Conservation (phyloP, 2,329 filamentous ascomycete species). For the Arthrobotrys sinensis region DNA sequence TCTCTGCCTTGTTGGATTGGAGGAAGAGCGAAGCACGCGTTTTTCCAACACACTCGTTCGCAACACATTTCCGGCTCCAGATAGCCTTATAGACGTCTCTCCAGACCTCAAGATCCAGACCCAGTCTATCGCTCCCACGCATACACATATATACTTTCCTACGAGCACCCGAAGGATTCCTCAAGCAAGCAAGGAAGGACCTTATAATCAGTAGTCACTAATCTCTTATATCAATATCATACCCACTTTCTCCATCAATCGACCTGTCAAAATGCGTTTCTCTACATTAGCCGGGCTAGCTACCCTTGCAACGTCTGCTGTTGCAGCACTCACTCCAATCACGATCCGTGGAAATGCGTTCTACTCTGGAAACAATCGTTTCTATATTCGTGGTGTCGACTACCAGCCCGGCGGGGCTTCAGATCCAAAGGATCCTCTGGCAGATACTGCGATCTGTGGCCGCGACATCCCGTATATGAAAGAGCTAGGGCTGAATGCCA, state of each 20-base stretch:
- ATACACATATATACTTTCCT: conserved; percentile 9
- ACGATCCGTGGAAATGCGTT: conserved; percentile 70
- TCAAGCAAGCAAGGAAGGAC: neutral
- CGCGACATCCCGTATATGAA: conserved; percentile 87
- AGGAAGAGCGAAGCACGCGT: conserved; percentile 23
- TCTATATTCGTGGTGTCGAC: conserved; percentile 76
- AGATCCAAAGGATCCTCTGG: conserved; percentile 80
- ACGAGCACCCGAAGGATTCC: conserved; percentile 9
- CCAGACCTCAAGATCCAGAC: conserved; percentile 12
- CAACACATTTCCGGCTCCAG: conserved; percentile 40
- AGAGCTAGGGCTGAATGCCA: conserved; percentile 88
- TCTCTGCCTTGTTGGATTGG: conserved; percentile 27
- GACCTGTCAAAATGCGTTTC: conserved; percentile 66
- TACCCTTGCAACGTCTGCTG: conserved; percentile 62
- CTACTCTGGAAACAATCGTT: conserved; percentile 75
- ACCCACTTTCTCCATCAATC: neutral
- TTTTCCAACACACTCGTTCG: conserved; percentile 43
- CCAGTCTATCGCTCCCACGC: neutral
- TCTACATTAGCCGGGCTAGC: conserved; percentile 73
- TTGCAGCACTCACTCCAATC: conserved; percentile 53
- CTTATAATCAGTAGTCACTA: conserved; percentile 18
- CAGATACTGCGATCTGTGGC: conserved; percentile 78
- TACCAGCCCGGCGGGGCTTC: conserved; percentile 78
- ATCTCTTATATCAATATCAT: neutral
- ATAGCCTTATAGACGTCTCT: conserved; percentile 13